phyloP scores from a whole-genome alignment of 371 early-diverging fungal genomes.

The Apophysomyces elegans region DNA sequence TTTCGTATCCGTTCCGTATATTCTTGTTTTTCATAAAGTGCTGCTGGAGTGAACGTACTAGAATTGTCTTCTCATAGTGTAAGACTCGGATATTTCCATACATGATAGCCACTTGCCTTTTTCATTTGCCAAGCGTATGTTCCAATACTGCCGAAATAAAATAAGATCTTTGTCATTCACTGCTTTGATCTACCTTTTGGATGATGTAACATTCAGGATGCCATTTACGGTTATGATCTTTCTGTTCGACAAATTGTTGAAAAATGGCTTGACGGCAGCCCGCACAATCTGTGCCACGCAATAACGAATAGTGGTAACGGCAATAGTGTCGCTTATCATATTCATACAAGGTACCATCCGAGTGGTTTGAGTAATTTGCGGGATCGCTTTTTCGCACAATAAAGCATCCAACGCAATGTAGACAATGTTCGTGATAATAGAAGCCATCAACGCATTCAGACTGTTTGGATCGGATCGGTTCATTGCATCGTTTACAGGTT shows the following conservation, averaged over 20 bases:
- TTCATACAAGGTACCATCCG: conserved; percentile 85
- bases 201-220: conserved; percentile 99
- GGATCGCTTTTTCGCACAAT: conserved; percentile 16
- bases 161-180: background rate
- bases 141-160: conserved; percentile 21
- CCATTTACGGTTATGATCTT: conserved; percentile 76
- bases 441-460: conserved; percentile 13
- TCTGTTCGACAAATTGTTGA: conserved; percentile 87
- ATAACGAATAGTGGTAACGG: conserved; percentile 84
- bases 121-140: conserved; percentile 19
- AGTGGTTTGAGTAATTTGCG: background rate
- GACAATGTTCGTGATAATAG: conserved; percentile 22
- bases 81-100: background rate
- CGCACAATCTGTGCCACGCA: conserved; percentile 83
- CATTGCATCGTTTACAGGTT: conserved; percentile 15
- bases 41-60: conserved; percentile 3
- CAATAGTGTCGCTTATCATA: conserved; percentile 86
- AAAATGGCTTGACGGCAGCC: conserved; percentile 91
- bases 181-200: conserved; percentile 62
- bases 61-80: background rate
- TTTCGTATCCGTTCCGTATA: conserved; percentile 18
- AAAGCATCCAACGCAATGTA: conserved; percentile 21
- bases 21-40: conserved; percentile 14
- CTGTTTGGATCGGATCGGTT: conserved; percentile 4
- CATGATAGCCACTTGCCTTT: conserved; percentile 14